Evolutionary conservation across 23 red algal species (phyloP).

Genomic region (Gracilaria domingensis): DNA sequence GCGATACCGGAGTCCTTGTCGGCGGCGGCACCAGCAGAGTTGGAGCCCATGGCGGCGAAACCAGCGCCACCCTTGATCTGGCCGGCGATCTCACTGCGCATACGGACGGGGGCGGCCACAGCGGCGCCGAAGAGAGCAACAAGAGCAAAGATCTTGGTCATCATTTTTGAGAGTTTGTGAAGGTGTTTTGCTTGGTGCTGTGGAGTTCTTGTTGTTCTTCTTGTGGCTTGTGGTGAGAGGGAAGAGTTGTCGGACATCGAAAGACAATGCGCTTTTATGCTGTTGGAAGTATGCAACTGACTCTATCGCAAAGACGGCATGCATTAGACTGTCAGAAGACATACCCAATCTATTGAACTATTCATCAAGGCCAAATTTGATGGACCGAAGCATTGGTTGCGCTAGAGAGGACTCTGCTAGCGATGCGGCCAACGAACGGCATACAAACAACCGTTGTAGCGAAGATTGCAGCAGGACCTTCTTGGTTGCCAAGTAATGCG

Average conservation of each 20-base stretch:
- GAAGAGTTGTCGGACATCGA: neutral
- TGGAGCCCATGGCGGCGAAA: conserved; percentile 41
- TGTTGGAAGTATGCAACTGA: neutral
- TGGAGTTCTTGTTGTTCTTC: neutral
- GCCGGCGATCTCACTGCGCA: conserved; percentile 28
- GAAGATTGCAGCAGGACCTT: neutral
- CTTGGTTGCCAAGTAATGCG: neutral
- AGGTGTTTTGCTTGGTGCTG: conserved; percentile 8
- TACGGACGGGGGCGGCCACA: conserved; percentile 62
- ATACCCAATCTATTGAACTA: neutral
- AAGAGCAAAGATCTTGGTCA: conserved; percentile 60
- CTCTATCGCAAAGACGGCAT: neutral
- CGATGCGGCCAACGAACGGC: neutral
- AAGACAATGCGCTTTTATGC: neutral
- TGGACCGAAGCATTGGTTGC: neutral
- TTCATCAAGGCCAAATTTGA: neutral
- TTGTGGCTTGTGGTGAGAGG: neutral
- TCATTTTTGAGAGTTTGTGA: conserved; percentile 45
- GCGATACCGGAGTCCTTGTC: conserved; percentile 45
- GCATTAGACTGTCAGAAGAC: neutral
- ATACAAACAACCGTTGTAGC: neutral
- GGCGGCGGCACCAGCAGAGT: conserved; percentile 60
- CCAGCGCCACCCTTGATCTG: conserved; percentile 35
- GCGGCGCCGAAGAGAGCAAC: conserved; percentile 68
- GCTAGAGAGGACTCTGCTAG: neutral